These are phyloP conservation scores for Lactarius akahatsu DNA, from an alignment of 768 basidiomycete genomes.

Conservation along the genomic window DNA sequence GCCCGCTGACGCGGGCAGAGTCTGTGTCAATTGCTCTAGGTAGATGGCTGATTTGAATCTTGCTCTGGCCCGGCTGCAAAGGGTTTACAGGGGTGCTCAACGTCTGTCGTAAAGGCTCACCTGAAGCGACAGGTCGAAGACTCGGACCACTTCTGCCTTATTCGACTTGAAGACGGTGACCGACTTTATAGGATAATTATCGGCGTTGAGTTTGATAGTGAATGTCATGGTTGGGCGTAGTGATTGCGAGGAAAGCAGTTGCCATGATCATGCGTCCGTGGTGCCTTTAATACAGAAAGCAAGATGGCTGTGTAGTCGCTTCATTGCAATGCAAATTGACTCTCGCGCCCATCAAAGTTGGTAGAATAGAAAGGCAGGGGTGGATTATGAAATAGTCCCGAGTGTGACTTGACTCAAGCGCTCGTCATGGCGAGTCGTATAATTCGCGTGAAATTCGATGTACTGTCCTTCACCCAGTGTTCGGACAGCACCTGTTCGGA, in stretches of 20 bases:
- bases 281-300: background rate
- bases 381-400: too few species aligned
- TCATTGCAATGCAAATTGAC: too few species aligned
- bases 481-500: too few species aligned
- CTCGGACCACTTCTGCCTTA: conserved; percentile 56
- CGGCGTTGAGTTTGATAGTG: conserved; percentile 22
- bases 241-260: background rate
- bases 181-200: conserved; percentile 50
- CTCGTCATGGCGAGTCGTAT: too few species aligned
- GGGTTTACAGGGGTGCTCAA: background rate
- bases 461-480: too few species aligned
- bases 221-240: conserved; percentile 3
- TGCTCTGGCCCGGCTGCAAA: conserved; percentile 51
- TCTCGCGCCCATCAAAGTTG: too few species aligned
- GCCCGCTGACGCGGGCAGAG: conserved; percentile 54
- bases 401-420: too few species aligned
- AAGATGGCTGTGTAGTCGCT: background rate
- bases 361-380: too few species aligned
- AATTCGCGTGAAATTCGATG: too few species aligned
- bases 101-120: conserved; percentile 37
- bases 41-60: conserved; percentile 50
- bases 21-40: conserved; percentile 51
- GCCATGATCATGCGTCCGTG: too few species aligned
- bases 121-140: conserved; percentile 48
- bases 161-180: conserved; percentile 57